A percentile compares a stretch with the other conserved stretches of the same genome.
These are phyloP conservation scores for Heritiera fomes DNA, from an alignment of 345 rosid genomes.

Conservation along the genomic window DNA sequence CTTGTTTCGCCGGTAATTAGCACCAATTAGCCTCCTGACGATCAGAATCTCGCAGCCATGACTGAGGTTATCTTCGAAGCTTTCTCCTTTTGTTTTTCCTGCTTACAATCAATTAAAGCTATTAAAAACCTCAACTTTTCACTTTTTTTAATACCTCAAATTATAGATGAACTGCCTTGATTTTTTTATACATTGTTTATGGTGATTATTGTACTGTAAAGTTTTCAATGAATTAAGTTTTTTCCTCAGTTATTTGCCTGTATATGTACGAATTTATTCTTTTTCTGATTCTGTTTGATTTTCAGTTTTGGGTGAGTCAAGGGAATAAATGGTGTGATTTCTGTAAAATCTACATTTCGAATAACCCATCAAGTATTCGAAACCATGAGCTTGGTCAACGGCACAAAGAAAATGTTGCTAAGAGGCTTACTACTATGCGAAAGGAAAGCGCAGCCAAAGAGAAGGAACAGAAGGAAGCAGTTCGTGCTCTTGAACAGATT, in stretches of 20 bases:
- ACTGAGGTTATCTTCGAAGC: conserved; percentile 55
- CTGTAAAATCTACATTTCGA: conserved; percentile 83
- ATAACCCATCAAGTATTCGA: conserved; percentile 78
- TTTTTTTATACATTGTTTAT: not conserved
- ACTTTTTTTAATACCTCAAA: not conserved
- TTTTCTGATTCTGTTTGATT: not conserved
- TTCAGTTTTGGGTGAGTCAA: conserved; percentile 94
- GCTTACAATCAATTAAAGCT: not conserved
- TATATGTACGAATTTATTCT: no score
- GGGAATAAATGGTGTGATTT: conserved; percentile 97
- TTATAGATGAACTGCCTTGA: not conserved
- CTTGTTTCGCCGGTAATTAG: not conserved
- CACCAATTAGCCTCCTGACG: not conserved
- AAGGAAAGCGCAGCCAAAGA: conserved; percentile 80
- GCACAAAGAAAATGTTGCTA: conserved; percentile 70
- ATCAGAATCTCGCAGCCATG: conserved; percentile 44
- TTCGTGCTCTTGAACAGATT: conserved; percentile 73
- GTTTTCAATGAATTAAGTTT: not conserved
- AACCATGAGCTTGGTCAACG: conserved; percentile 96
- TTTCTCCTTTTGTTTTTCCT: not conserved
- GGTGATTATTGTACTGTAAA: not conserved
- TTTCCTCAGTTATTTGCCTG: no score
- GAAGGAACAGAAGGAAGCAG: conserved; percentile 74
- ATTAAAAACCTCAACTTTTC: not conserved
- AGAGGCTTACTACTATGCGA: conserved; percentile 73